These are phyloP conservation scores for Handroanthus guayacan DNA, from an alignment of 257 asterid genomes.

Conservation along the genomic window DNA sequence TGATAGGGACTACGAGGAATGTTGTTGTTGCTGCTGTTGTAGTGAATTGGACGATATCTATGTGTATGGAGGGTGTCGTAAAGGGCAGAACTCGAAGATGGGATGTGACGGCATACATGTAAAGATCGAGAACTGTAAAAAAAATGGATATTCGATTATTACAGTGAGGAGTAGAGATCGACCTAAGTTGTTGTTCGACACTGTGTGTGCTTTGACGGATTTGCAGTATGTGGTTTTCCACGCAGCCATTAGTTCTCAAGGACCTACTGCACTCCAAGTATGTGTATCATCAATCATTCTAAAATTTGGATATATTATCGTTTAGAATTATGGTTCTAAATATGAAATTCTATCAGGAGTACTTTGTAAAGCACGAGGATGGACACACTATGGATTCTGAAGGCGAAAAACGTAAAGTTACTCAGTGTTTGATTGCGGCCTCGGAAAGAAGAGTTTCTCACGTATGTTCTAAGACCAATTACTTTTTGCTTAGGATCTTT, in stretches of 20 bases:
- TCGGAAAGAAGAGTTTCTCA: constrained; percentile 77
- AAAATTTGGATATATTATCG: neutral
- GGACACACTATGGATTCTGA: constrained; percentile 61
- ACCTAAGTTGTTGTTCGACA: constrained; percentile 79
- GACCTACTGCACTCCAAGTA: constrained; percentile 82
- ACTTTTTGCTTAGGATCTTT: no score
- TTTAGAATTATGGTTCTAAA: neutral
- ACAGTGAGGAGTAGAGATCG: constrained; percentile 73
- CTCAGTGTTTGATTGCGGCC: constrained; percentile 78
- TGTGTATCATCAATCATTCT: neutral
- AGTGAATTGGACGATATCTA: constrained; percentile 51
- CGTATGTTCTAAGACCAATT: constrained; percentile 43
- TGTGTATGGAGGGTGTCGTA: constrained; percentile 32
- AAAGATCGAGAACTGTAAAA: constrained; percentile 57
- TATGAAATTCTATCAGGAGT: constrained; percentile 56
- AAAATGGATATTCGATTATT: constrained; percentile 64
- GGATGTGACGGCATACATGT: constrained; percentile 66
- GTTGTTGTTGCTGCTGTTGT: constrained; percentile 67
- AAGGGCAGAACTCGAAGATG: constrained; percentile 28
- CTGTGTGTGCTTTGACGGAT: constrained; percentile 78
- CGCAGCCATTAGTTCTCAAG: constrained; percentile 78
- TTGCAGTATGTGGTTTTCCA: constrained; percentile 73
- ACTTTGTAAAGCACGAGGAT: constrained; percentile 63
- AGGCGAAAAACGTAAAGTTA: constrained; percentile 57
- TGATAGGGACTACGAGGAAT: constrained; percentile 70